Evolutionary conservation across 805 yeast species (phyloP).

Genomic region (Suhomyces faveliae): DNA sequence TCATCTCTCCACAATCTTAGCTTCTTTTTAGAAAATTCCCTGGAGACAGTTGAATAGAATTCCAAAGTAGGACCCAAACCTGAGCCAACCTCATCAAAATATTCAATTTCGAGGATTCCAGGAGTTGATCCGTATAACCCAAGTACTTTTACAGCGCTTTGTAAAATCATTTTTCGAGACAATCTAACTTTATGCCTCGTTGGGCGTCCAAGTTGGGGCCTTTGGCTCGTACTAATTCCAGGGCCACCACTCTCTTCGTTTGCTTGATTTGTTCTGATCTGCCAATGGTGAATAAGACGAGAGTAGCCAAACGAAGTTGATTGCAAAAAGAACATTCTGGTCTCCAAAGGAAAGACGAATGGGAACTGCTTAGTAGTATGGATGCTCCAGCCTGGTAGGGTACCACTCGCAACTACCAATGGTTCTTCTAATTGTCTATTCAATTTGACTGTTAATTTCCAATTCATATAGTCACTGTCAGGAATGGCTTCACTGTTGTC

Average conservation of each 20-base stretch:
- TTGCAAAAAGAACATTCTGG: constrained; percentile 73
- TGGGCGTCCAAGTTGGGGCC: constrained; percentile 67
- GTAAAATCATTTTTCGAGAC: constrained; percentile 64
- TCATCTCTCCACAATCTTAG: constrained; percentile 67
- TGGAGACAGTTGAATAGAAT: constrained; percentile 80
- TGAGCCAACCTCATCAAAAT: constrained; percentile 88
- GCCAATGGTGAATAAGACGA: constrained; percentile 78
- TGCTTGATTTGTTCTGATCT: constrained; percentile 41
- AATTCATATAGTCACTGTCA: constrained; percentile 54
- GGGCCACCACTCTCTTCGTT: constrained; percentile 28
- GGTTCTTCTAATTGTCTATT: constrained; percentile 89
- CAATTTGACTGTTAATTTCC: constrained; percentile 81
- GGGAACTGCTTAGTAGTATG: constrained; percentile 71
- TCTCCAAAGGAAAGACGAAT: constrained; percentile 80
- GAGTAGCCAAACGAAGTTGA: constrained; percentile 91
- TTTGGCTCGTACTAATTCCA: constrained; percentile 11
- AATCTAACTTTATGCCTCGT: constrained; percentile 78
- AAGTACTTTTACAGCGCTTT: constrained; percentile 77
- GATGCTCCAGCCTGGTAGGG: constrained; percentile 82
- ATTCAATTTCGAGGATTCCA: constrained; percentile 81
- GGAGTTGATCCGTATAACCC: constrained; percentile 77
- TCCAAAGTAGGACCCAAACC: constrained; percentile 96
- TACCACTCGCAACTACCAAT: constrained; percentile 79
- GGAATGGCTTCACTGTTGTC: constrained; percentile 13
- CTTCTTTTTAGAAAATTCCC: constrained; percentile 59